phyloP scores from a whole-genome alignment of 2,329 filamentous ascomycete species.

The Neonectria hederae region DNA sequence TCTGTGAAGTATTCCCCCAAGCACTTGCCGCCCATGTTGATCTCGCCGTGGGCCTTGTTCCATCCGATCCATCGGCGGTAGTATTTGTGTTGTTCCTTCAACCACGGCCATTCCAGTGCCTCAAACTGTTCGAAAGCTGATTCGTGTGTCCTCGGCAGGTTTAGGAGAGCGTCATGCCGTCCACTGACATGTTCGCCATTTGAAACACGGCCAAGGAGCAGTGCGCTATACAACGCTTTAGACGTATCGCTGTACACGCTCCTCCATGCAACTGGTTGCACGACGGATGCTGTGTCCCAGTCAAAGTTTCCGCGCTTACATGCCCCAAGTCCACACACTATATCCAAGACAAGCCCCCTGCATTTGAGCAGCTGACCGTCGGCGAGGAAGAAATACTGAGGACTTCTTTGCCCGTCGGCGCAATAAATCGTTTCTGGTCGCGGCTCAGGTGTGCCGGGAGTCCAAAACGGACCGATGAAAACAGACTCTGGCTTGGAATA shows the following conservation, averaged over 20 bases:
- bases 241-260: conserved; percentile 16
- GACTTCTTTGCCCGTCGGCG: conserved; percentile 1
- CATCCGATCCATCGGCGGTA: conserved; percentile 20
- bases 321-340: conserved; percentile 17
- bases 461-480: conserved; percentile 21
- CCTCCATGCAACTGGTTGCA: conserved; percentile 11
- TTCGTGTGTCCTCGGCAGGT: conserved; percentile 7
- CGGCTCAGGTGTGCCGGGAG: conserved; percentile 16
- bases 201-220: conserved; percentile 23
- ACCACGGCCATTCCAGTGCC: conserved; percentile 11
- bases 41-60: conserved; percentile 10
- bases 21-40: conserved; percentile 6
- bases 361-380: conserved; percentile 9
- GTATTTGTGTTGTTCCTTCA: conserved; percentile 23
- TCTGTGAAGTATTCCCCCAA: conserved; percentile 23
- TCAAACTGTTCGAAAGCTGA: conserved; percentile 13
- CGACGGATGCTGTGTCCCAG: conserved; percentile 15
- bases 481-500: conserved; percentile 22
- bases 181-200: conserved; percentile 16
- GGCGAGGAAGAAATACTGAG: background rate
- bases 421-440: conserved; percentile 19
- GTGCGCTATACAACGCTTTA: conserved; percentile 8
- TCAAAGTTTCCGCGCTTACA: conserved; percentile 20
- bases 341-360: conserved; percentile 16
- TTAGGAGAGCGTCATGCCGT: conserved; percentile 18